phyloP scores from a whole-genome alignment of 768 basidiomycete species.

The Holtermanniella nyarrowii region DNA sequence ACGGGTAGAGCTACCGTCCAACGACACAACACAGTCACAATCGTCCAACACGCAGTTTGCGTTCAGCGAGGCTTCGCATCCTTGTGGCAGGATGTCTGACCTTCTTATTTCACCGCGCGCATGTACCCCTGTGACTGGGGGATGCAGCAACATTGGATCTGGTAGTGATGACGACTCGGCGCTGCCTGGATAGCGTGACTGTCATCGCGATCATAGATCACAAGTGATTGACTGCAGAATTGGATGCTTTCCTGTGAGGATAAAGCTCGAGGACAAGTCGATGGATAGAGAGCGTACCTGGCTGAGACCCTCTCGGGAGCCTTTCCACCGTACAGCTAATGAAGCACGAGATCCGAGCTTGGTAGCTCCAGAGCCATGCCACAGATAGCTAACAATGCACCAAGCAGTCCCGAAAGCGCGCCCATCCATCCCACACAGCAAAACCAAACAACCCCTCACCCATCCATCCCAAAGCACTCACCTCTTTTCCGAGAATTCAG shows the following conservation, averaged over 20 bases:
- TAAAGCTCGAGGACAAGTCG: constrained; percentile 1
- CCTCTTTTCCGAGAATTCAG: constrained; percentile 94
- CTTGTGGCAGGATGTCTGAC: too few species aligned
- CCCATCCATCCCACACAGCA: too few species aligned
- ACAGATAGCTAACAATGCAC: not conserved
- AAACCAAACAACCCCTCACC: not conserved
- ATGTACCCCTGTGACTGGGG: too few species aligned
- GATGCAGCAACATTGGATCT: constrained; percentile 4
- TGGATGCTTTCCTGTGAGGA: constrained; percentile 4
- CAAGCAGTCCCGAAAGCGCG: not conserved
- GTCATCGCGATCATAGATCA: too few species aligned
- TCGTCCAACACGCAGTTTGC: too few species aligned
- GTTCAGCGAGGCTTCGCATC: too few species aligned
- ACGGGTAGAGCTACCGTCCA: too few species aligned
- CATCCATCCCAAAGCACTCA: constrained; percentile 35
- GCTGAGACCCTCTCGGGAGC: not conserved
- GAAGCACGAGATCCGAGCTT: not conserved
- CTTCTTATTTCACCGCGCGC: too few species aligned
- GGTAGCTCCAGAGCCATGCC: not conserved
- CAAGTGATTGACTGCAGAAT: too few species aligned
- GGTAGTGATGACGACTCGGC: not conserved
- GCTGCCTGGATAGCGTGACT: too few species aligned
- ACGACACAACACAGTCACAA: too few species aligned
- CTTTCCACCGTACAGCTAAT: not conserved
- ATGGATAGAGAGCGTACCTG: not conserved